Evolutionary conservation across 1,284 basidiomycete genomes (phyloP).

Genomic region (Pseudozyma hubeiensis): DNA sequence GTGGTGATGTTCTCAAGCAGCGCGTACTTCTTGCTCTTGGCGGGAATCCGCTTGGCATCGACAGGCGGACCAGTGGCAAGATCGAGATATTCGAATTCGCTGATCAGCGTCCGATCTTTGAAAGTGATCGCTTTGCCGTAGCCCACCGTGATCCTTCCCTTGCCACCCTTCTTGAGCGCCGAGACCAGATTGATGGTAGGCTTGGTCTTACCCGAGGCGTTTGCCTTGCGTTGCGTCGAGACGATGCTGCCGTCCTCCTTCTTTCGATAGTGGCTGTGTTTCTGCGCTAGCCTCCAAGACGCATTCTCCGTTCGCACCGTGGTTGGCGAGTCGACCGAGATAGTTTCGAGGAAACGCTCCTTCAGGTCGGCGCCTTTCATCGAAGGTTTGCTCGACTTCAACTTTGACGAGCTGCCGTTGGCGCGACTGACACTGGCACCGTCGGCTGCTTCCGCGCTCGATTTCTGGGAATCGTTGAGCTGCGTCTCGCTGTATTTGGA

Average conservation of each 20-base stretch:
- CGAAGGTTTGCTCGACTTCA: conserved; percentile 29
- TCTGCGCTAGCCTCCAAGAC: conserved; percentile 61
- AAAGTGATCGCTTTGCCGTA: conserved; percentile 71
- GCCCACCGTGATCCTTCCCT: conserved; percentile 70
- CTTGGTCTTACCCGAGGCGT: conserved; percentile 37
- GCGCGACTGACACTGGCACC: background rate
- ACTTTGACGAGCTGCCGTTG: conserved; percentile 10
- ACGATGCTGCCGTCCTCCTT: conserved; percentile 37
- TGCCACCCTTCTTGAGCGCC: conserved; percentile 71
- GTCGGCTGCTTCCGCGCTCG: conserved; percentile 14
- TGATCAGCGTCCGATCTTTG: conserved; percentile 71
- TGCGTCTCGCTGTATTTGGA: conserved; percentile 32
- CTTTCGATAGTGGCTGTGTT: conserved; percentile 55
- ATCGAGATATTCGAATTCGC: conserved; percentile 71
- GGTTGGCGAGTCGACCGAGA: conserved; percentile 67
- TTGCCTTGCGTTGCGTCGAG: conserved; percentile 31
- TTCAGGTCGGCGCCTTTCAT: conserved; percentile 64
- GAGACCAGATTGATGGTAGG: conserved; percentile 63
- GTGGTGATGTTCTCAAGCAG: conserved; percentile 70
- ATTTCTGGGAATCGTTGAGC: conserved; percentile 12
- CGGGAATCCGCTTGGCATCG: conserved; percentile 67
- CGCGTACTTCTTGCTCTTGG: conserved; percentile 69
- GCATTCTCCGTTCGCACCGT: conserved; percentile 61
- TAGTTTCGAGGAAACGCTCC: conserved; percentile 72
- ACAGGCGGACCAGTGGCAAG: conserved; percentile 71